A percentile compares a stretch with the other conserved stretches of the same genome.
phyloP scores from a whole-genome alignment of 257 asterid genomes.

The Lavandula angustifolia region DNA sequence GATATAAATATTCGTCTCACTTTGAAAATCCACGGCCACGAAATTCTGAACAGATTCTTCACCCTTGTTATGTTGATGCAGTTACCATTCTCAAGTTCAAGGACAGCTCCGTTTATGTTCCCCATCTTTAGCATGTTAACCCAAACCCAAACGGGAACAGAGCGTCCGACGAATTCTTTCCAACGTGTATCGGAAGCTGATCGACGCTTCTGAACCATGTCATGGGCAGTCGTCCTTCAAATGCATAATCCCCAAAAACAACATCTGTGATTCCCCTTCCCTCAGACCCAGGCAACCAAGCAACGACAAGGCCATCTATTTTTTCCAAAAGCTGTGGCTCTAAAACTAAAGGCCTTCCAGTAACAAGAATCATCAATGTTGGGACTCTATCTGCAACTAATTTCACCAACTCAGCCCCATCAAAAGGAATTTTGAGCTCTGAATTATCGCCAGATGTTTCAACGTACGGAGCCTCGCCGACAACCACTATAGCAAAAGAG shows the following conservation, averaged over 20 bases:
- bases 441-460: slow-evolving; percentile 76
- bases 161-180: slow-evolving; percentile 53
- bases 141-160: slow-evolving; percentile 81
- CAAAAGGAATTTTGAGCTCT: slow-evolving; percentile 59
- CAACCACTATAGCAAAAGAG: slow-evolving; percentile 68
- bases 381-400: slow-evolving; percentile 71
- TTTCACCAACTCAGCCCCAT: slow-evolving; percentile 59
- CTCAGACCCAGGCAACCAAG: slow-evolving; percentile 91
- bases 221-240: slow-evolving; percentile 72
- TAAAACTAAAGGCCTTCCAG: slow-evolving; percentile 77
- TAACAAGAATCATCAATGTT: slow-evolving; percentile 60
- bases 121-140: slow-evolving; percentile 42
- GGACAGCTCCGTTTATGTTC: background rate
- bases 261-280: slow-evolving; percentile 80
- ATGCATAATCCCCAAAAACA: slow-evolving; percentile 66
- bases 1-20: background rate
- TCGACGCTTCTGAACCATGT: slow-evolving; percentile 77
- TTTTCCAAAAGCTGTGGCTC: slow-evolving; percentile 62
- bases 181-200: slow-evolving; percentile 61
- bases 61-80: background rate
- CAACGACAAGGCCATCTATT: slow-evolving; percentile 61
- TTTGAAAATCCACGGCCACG: background rate
- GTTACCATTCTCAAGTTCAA: background rate
- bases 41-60: background rate
- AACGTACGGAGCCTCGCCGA: slow-evolving; percentile 83